Conservation (phyloP, 148 eudicot genomes). For the Polygonum maritimum region DNA sequence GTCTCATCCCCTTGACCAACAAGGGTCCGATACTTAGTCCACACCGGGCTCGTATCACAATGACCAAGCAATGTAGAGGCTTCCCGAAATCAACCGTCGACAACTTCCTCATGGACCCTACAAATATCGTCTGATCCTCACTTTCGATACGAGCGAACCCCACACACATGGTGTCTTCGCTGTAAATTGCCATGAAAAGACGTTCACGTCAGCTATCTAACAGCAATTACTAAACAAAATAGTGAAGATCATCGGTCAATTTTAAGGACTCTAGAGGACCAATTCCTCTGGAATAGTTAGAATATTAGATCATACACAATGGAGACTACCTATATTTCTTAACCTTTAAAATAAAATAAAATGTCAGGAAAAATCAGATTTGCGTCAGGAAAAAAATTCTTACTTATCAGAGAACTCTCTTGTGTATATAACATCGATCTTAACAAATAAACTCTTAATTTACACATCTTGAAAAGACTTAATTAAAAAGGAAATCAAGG, state of each 20-base stretch:
- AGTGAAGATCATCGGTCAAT: background rate
- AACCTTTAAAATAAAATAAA: too few species aligned
- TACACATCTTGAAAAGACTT: too few species aligned
- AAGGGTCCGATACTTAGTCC: too few species aligned
- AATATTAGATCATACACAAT: background rate
- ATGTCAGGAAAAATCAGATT: too few species aligned
- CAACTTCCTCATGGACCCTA: conserved; percentile 74
- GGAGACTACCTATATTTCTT: too few species aligned
- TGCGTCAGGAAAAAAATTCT: too few species aligned
- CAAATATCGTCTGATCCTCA: conserved; percentile 59
- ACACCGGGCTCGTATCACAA: too few species aligned
- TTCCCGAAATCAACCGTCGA: conserved; percentile 55
- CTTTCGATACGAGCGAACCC: conserved; percentile 89
- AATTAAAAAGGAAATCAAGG: too few species aligned
- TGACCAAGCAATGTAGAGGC: conserved; percentile 75
- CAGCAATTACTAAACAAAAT: background rate
- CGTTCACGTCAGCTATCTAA: background rate
- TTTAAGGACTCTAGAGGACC: conserved; percentile 58
- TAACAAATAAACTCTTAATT: too few species aligned
- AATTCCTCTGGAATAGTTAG: too few species aligned
- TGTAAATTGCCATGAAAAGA: conserved; percentile 40
- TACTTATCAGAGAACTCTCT: background rate
- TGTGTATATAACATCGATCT: too few species aligned
- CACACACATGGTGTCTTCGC: conserved; percentile 58
- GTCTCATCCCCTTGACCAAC: too few species aligned